Evolutionary conservation across 2,329 filamentous ascomycete genomes (phyloP).

Genomic region (Fusarium sp.): DNA sequence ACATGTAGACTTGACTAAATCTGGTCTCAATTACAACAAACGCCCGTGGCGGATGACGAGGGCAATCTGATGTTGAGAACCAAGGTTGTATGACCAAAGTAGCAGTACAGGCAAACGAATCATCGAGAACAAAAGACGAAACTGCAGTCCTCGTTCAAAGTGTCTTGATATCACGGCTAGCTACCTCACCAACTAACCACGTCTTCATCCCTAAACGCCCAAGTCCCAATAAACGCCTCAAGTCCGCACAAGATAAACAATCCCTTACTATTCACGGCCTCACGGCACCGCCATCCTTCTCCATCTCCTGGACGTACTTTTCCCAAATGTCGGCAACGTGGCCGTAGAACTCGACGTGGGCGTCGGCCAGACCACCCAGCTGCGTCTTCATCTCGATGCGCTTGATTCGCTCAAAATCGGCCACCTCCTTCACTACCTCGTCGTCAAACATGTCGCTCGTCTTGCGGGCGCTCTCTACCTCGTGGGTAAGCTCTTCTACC

Average conservation of each 20-base stretch:
- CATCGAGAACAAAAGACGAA: neutral
- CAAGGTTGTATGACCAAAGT: neutral
- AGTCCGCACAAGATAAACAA: neutral
- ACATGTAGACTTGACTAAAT: neutral
- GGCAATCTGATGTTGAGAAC: neutral
- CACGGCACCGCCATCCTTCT: slow-evolving; percentile 67
- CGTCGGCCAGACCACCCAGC: slow-evolving; percentile 83
- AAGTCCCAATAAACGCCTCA: slow-evolving; percentile 32
- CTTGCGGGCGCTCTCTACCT: slow-evolving; percentile 88
- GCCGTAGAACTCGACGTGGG: slow-evolving; percentile 88
- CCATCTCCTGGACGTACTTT: slow-evolving; percentile 88
- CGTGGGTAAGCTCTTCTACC: slow-evolving; percentile 89
- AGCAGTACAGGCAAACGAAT: neutral
- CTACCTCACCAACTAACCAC: slow-evolving; percentile 17
- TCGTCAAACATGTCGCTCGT: slow-evolving; percentile 95
- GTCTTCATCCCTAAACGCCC: slow-evolving; percentile 32
- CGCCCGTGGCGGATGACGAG: neutral
- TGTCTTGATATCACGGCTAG: slow-evolving; percentile 9
- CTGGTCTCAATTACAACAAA: neutral
- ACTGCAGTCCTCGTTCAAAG: neutral
- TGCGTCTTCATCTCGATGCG: slow-evolving; percentile 90
- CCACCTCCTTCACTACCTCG: slow-evolving; percentile 91
- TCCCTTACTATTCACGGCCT: slow-evolving; percentile 7
- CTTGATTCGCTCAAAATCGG: slow-evolving; percentile 97
- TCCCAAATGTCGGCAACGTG: slow-evolving; percentile 87